Base-by-base conservation (phyloP, 768 basidiomycete species). In the Phanerochaete carnosa region DNA sequence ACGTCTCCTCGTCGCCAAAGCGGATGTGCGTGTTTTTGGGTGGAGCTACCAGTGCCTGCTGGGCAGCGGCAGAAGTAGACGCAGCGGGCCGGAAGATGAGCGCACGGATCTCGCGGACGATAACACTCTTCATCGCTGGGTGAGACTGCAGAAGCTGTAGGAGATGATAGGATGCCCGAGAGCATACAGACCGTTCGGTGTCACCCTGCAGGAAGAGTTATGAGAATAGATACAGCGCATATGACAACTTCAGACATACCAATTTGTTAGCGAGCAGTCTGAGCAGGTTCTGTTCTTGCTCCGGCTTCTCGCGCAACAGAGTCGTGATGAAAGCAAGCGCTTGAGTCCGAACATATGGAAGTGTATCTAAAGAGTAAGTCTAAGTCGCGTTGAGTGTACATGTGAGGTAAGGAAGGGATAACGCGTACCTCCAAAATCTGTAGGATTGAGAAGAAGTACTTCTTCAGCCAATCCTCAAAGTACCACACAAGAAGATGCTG, bases 391-490 rank as follows among this genome's bases (percentile, higher is more conserved):
- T 39, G 15, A 33, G 45, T 16, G 35, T 19, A 49, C 6, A 11
- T 35, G 5, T 33, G 52, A 26, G 32, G 39, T 11, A 12, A 51
- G 9, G 7, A 45, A n/a, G 28, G 28, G 12, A 29, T 16, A 23
- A 2, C 9, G 29, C 53, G 11, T 45, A 90, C 93, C 83, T 99
- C 96, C 19, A 98, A 84, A 39, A 92, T 85, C 71, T 96, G 92
- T 2, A 98, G 82, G 39, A 97, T 74, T 1, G 88, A 87, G 75
- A 96, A 98, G 76, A 97, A 98, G 73, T 89, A 98, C 64, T 94
- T 95, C 75, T 99, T 99, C 53, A 98, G 72, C 92, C 94, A 98
- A 67, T 98, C 96, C 73, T 99, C 97, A 72, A 97, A 98, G 62
- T 89, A 89, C 88, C 91, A 98, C 2, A 89, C 60, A 5, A 95